Base-by-base conservation (phyloP, 2,329 filamentous ascomycete species). In the Cyphellophora attinorum region DNA sequence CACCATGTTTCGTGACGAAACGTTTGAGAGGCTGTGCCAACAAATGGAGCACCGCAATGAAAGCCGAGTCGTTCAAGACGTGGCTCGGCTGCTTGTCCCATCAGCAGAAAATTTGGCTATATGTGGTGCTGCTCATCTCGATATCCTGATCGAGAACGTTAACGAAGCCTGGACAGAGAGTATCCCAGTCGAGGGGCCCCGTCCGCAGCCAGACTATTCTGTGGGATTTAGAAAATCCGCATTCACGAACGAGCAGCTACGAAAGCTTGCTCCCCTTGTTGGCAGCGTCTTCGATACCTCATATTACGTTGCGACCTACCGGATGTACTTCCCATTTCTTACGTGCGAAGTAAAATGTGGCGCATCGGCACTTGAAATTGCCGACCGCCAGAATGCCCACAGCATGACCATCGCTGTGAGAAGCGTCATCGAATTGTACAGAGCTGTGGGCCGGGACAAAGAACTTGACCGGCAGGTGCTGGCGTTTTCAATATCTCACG, bases 401-500 rank as follows among this genome's bases (percentile, higher is more conserved):
- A 52, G 46, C 37, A 49, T 50, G 40, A 49, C 47, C 10, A 31
- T 55, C 12, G 62, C 61, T 1, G 54, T 58, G 28, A 54, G 59
- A 33, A 62, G 38, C 15, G 41, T 61, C 30, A 42, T 57, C 13
- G 56, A 64, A 44, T 56, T 67, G 6, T 65, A 62, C 30, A 52
- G 52, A 33, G 19, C 46, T 6, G 55, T 61, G 1, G 48, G 47
- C 13, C 57, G 54, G 4, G 52, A 59, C 39, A 19, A 50, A 1
- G 55, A 64, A 37, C 34, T 63, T 8, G 8, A 65, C 42, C 54
- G 55, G n/a, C 47, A 65, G 41, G 59, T 67, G 16, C 51, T 67
- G 6, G 55, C 52, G 13, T 69, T 66, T 39, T 68, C 62, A 4
- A 42, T 66, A 41, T 65, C 60, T 5, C 49, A 60, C 28, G 53